Conservation (phyloP, 179 eudicot genomes). For the Nepenthes alata region DNA sequence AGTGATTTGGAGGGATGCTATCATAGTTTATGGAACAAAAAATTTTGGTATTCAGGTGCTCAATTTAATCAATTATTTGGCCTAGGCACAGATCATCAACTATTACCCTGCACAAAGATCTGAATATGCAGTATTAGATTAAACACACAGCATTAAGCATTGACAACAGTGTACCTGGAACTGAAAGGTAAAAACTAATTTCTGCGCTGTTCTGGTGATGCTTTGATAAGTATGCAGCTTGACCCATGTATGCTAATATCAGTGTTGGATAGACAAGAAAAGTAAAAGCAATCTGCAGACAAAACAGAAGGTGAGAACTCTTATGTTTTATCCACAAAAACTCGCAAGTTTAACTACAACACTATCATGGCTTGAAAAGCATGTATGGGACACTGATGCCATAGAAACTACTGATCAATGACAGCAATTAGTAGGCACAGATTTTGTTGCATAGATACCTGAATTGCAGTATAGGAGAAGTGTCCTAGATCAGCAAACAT, state of each 20-base stretch:
- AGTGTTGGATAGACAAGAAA: slow-evolving; percentile 86
- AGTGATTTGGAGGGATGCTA: too few species aligned
- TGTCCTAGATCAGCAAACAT: slow-evolving; percentile 98
- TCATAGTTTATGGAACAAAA: too few species aligned
- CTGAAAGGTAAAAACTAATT: slow-evolving; percentile 73
- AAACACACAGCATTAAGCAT: neutral
- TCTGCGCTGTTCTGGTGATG: slow-evolving; percentile 54
- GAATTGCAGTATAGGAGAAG: slow-evolving; percentile 81
- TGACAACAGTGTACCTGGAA: slow-evolving; percentile 49
- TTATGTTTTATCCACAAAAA: neutral
- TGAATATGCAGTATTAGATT: neutral
- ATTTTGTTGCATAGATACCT: slow-evolving; percentile 27
- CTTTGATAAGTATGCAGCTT: slow-evolving; percentile 85
- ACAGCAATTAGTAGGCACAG: neutral
- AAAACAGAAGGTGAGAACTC: neutral
- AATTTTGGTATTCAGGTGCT: too few species aligned
- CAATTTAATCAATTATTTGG: too few species aligned
- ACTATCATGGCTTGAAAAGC: neutral
- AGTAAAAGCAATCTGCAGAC: slow-evolving; percentile 77
- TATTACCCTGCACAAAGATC: too few species aligned
- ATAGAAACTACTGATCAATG: neutral
- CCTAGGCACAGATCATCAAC: too few species aligned
- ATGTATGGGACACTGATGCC: too few species aligned
- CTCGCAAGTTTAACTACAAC: neutral
- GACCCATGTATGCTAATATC: slow-evolving; percentile 88